phyloP scores from a whole-genome alignment of 139 green algal species.

The Coelastrella sp. region DNA sequence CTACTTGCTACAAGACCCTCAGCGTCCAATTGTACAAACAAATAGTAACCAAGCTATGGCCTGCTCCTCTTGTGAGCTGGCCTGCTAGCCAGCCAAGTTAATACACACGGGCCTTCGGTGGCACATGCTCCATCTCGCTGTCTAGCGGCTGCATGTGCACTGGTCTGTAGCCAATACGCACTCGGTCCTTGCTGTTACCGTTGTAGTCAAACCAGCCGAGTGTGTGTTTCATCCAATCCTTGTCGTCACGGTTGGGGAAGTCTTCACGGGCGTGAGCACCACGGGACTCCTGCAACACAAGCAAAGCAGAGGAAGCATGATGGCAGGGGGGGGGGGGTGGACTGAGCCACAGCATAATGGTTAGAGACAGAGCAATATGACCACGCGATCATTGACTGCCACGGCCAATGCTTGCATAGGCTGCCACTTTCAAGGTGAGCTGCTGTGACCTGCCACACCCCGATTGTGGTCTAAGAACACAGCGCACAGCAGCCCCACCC shows the following conservation, averaged over 20 bases:
- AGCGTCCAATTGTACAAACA: no score
- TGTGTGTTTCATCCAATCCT: constrained; percentile 99
- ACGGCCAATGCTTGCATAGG: no score
- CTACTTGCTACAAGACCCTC: no score
- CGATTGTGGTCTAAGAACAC: background rate
- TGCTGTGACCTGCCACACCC: no score
- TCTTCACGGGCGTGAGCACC: constrained; percentile 98
- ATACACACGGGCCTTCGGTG: constrained; percentile 94
- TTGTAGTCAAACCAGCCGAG: constrained; percentile 84
- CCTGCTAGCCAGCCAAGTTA: constrained; percentile 48
- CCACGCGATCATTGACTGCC: no score
- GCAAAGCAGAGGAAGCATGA: background rate
- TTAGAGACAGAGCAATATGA: no score
- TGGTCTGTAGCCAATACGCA: constrained; percentile 94
- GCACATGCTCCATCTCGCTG: constrained; percentile 95
- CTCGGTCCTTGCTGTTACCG: constrained; percentile 56
- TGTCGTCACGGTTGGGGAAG: constrained; percentile 92
- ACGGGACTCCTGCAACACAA: constrained; percentile 77
- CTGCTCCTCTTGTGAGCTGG: no score
- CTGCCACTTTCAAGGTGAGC: no score
- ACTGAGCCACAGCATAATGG: no score
- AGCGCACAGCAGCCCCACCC: no score
- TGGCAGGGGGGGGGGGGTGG: no score
- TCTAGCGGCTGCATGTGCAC: constrained; percentile 98
- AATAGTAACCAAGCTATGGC: no score